Percentiles rank a stretch among this genome's conserved stretches.
Evolutionary conservation across 768 basidiomycete genomes (phyloP).

Genomic region (Leccinum rimulosum): DNA sequence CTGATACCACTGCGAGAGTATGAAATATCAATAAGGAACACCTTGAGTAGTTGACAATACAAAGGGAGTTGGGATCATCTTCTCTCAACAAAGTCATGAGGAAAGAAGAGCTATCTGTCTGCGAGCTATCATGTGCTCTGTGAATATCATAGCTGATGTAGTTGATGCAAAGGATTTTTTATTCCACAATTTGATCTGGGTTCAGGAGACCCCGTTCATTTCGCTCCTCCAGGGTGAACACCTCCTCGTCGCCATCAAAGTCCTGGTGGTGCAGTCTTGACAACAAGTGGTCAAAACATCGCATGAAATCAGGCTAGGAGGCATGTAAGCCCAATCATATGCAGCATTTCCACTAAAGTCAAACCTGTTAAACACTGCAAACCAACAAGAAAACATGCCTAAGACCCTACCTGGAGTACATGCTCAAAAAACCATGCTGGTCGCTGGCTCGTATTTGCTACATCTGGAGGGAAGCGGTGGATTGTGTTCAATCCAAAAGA

Average conservation of each 20-base stretch:
- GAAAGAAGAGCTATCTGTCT: neutral
- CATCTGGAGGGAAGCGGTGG: no score
- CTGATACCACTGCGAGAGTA: neutral
- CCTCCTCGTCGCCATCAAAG: neutral
- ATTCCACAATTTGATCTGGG: neutral
- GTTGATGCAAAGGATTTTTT: neutral
- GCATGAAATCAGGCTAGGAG: neutral
- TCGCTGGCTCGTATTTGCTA: no score
- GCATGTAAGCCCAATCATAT: neutral
- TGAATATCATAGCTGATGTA: constrained; percentile 3
- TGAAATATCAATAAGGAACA: neutral
- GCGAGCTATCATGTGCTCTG: neutral
- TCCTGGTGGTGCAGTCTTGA: neutral
- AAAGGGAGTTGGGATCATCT: neutral
- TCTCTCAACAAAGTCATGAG: constrained; percentile 3
- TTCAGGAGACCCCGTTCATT: neutral
- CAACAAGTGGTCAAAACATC: neutral
- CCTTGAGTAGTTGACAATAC: neutral
- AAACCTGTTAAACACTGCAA: no score
- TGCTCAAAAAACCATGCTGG: no score
- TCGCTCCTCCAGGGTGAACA: neutral
- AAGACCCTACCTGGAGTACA: no score
- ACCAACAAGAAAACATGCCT: no score
- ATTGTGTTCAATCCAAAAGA: no score
- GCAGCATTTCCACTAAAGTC: no score